These are phyloP conservation scores for Rostrohypoxylon terebratum DNA, from an alignment of 495 filamentous ascomycete species.

Conservation along the genomic window DNA sequence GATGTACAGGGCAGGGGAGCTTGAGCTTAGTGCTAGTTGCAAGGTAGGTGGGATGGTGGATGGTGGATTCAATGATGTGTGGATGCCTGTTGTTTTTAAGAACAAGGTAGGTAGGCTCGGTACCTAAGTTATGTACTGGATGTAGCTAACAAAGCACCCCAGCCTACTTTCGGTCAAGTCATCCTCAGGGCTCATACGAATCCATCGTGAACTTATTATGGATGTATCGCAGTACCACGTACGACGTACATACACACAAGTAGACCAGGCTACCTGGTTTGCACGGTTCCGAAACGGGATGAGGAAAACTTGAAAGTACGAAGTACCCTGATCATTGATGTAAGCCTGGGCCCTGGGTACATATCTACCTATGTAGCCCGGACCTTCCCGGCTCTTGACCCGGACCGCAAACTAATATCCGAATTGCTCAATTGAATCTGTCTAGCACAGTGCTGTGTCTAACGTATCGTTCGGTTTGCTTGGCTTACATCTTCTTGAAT, in stretches of 20 bases:
- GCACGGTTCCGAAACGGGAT: slow-evolving; percentile 24
- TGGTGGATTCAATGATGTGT: slow-evolving; percentile 1
- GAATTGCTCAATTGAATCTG: slow-evolving; percentile 23
- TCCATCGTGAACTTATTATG: neutral
- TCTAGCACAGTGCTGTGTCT: neutral
- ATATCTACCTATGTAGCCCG: slow-evolving; percentile 6
- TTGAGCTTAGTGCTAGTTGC: neutral
- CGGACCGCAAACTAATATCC: slow-evolving; percentile 32
- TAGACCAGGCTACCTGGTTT: slow-evolving; percentile 8
- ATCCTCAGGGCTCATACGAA: slow-evolving; percentile 1
- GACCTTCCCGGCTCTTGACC: slow-evolving; percentile 28
- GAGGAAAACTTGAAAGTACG: slow-evolving; percentile 17
- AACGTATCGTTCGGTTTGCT: slow-evolving; percentile 11
- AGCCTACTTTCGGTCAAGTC: slow-evolving; percentile 34
- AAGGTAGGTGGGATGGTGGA: neutral
- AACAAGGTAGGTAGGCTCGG: slow-evolving; percentile 29
- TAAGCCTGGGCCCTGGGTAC: too few relatives aligned
- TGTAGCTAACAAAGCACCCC: slow-evolving; percentile 10
- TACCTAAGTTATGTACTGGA: slow-evolving; percentile 3
- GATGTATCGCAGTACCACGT: too few relatives aligned
- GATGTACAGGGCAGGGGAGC: slow-evolving; percentile 3
- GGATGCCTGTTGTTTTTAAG: slow-evolving; percentile 35
- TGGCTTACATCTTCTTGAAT: neutral
- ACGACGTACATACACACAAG: neutral
- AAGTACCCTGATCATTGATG: slow-evolving; percentile 2